Conservation (phyloP, 2,329 filamentous ascomycete species). For the Tolypocladium inflatum region DNA sequence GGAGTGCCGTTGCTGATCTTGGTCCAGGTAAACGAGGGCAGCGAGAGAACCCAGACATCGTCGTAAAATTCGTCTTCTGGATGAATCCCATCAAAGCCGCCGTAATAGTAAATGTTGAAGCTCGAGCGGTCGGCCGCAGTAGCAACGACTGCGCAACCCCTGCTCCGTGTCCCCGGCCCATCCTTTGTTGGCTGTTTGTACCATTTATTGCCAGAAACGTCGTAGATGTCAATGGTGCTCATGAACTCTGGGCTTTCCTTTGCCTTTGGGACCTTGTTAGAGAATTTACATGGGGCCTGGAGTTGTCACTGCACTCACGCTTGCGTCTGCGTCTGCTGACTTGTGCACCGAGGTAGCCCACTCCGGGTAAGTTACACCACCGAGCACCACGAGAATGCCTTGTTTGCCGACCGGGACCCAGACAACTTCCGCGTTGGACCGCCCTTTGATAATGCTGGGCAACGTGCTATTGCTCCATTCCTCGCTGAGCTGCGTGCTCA, state of each 20-base stretch:
- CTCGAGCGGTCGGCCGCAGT: conserved; percentile 61
- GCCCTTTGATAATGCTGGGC: conserved; percentile 35
- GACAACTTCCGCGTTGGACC: conserved; percentile 56
- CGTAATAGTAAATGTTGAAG: conserved; percentile 79
- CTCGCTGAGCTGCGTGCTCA: conserved; percentile 38
- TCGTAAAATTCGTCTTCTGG: conserved; percentile 34
- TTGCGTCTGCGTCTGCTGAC: conserved; percentile 19
- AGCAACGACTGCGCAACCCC: conserved; percentile 69
- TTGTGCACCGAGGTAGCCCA: conserved; percentile 22
- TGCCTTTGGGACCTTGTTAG: conserved; percentile 28
- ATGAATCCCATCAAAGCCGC: conserved; percentile 55
- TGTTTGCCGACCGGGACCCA: conserved; percentile 71
- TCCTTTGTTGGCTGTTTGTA: conserved; percentile 56
- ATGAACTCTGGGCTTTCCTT: conserved; percentile 62
- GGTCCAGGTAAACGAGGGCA: conserved; percentile 77
- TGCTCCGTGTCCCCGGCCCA: conserved; percentile 46
- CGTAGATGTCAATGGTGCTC: conserved; percentile 65
- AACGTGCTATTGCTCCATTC: conserved; percentile 50
- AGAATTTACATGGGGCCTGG: too few relatives aligned
- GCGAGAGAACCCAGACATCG: conserved; percentile 71
- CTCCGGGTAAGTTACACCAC: conserved; percentile 58
- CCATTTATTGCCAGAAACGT: conserved; percentile 61
- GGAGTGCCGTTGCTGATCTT: conserved; percentile 34
- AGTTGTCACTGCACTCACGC: conserved; percentile 16
- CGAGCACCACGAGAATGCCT: conserved; percentile 68